Percentiles rank a stretch among this genome's conserved stretches.
These are phyloP conservation scores for Epichloe gansuensis DNA, from an alignment of 2,329 filamentous ascomycete species.

Conservation along the genomic window DNA sequence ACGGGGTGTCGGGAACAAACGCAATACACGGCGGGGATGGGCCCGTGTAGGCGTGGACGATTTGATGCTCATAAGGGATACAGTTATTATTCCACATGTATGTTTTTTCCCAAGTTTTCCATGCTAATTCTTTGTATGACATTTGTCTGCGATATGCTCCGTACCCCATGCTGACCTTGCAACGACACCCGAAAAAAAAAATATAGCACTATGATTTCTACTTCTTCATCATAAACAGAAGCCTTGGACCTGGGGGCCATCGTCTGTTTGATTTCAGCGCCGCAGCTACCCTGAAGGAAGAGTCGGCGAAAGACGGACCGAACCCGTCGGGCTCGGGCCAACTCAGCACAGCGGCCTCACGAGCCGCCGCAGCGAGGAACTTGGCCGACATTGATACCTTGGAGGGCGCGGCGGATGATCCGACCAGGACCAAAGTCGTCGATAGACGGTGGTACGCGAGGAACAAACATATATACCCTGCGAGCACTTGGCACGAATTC, in stretches of 20 bases:
- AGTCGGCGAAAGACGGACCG: neutral
- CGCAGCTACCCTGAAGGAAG: constrained; percentile 28
- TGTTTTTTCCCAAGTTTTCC: constrained; percentile 24
- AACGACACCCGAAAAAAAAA: neutral
- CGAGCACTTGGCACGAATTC: constrained; percentile 91
- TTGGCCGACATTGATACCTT: constrained; percentile 40
- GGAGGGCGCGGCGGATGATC: constrained; percentile 70
- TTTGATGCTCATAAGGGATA: constrained; percentile 80
- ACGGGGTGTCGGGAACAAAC: constrained; percentile 57
- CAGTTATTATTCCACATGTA: constrained; percentile 89
- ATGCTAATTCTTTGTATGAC: neutral
- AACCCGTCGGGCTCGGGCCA: constrained; percentile 9
- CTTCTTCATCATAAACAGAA: constrained; percentile 89
- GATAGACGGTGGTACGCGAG: constrained; percentile 93
- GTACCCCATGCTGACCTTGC: neutral
- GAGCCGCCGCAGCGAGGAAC: constrained; percentile 24
- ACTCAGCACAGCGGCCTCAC: constrained; percentile 22
- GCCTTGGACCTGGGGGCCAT: constrained; percentile 56
- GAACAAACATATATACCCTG: constrained; percentile 97
- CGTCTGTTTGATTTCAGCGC: constrained; percentile 65
- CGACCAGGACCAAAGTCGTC: constrained; percentile 79
- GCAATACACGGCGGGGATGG: constrained; percentile 67
- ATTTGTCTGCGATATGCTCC: neutral
- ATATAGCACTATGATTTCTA: constrained; percentile 90
- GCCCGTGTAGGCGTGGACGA: constrained; percentile 90